Percentiles rank a stretch among this genome's conserved stretches.
phyloP scores from a whole-genome alignment of 2,329 filamentous ascomycete genomes.

The Cercospora nicotianae region DNA sequence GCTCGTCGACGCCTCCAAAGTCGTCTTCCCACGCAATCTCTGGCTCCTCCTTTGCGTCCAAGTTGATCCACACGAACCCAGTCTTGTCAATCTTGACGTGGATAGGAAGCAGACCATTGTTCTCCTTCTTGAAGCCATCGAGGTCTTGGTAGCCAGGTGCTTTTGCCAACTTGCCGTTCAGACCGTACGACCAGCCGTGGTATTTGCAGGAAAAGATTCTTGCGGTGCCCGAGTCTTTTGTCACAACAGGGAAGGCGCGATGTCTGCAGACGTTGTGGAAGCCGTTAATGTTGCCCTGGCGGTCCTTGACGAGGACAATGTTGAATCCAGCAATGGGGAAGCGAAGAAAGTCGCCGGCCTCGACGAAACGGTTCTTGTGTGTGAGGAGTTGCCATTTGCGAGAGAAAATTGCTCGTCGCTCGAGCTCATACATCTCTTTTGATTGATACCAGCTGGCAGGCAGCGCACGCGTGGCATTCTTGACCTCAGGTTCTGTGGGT shows the following conservation, averaged over 20 bases:
- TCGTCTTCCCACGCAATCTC: conserved; percentile 56
- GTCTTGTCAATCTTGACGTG: conserved; percentile 55
- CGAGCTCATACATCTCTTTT: conserved; percentile 48
- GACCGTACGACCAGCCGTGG: conserved; percentile 63
- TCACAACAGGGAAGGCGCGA: conserved; percentile 60
- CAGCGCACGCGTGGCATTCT: conserved; percentile 41
- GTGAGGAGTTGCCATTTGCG: conserved; percentile 40
- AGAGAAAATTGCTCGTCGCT: conserved; percentile 48
- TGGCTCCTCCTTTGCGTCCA: conserved; percentile 50
- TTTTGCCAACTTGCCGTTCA: conserved; percentile 59
- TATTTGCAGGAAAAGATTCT: conserved; percentile 61
- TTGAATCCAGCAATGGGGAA: conserved; percentile 58
- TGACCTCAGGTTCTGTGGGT: conserved; percentile 27
- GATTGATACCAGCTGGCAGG: conserved; percentile 50
- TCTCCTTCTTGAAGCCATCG: conserved; percentile 56
- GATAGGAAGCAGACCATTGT: conserved; percentile 58
- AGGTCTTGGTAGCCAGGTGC: conserved; percentile 60
- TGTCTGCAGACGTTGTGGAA: conserved; percentile 66
- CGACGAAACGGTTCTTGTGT: conserved; percentile 33
- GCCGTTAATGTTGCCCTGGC: conserved; percentile 55
- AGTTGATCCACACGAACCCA: conserved; percentile 61
- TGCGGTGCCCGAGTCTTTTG: conserved; percentile 50
- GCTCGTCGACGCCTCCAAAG: conserved; percentile 51
- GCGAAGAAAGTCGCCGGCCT: conserved; percentile 44
- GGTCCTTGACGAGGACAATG: conserved; percentile 55